These are phyloP conservation scores for Fusarium brevicatenulatum DNA, from an alignment of 2,329 filamentous ascomycete species.

Conservation along the genomic window DNA sequence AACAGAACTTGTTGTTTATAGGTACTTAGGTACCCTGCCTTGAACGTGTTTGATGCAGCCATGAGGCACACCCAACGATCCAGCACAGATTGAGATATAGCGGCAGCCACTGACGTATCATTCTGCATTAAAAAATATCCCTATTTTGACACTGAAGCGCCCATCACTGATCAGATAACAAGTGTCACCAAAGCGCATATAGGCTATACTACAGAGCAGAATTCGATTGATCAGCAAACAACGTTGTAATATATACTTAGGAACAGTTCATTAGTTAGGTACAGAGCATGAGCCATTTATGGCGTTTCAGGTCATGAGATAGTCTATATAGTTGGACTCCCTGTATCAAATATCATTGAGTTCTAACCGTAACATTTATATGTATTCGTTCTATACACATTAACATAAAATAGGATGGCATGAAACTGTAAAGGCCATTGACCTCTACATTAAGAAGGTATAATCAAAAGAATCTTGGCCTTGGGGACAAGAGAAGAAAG, in stretches of 20 bases:
- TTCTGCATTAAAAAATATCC: constrained; percentile 5
- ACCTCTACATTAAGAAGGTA: constrained; percentile 12
- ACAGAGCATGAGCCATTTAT: neutral
- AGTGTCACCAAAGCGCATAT: neutral
- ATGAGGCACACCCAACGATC: constrained; percentile 11
- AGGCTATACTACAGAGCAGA: neutral
- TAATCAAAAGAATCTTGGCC: constrained; percentile 4
- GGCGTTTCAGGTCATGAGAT: neutral
- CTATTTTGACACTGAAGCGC: neutral
- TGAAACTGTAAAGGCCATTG: constrained; percentile 15
- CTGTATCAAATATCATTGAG: constrained; percentile 3
- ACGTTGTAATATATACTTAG: neutral
- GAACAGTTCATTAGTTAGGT: neutral
- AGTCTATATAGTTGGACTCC: neutral
- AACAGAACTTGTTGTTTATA: neutral
- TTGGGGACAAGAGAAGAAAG: constrained; percentile 12
- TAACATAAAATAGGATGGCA: constrained; percentile 15
- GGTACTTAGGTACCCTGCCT: neutral
- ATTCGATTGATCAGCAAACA: neutral
- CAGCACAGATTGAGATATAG: constrained; percentile 8
- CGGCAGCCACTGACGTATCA: constrained; percentile 31
- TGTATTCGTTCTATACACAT: constrained; percentile 21
- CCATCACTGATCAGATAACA: neutral
- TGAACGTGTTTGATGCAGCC: neutral
- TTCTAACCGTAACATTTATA: constrained; percentile 6